phyloP scores from a whole-genome alignment of 768 basidiomycete genomes.

The Pisolithus orientalis region DNA sequence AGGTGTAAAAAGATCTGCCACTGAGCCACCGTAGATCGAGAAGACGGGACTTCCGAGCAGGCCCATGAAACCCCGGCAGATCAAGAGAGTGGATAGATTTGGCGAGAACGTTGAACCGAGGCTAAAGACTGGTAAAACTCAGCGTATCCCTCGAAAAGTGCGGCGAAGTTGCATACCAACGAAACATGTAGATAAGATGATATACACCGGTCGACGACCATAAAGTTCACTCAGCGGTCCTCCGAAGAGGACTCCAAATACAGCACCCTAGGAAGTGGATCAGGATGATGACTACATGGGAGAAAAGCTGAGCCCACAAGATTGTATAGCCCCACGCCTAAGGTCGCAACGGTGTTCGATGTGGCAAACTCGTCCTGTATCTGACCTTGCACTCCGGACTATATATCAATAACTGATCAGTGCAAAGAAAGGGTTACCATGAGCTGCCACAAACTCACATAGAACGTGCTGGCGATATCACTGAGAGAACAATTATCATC shows the following conservation, averaged over 20 bases:
- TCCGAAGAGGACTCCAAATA: constrained; percentile 20
- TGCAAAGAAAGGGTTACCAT: background rate
- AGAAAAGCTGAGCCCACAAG: background rate
- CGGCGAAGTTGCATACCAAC: background rate
- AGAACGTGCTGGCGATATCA: constrained; percentile 21
- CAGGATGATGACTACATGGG: background rate
- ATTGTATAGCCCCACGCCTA: background rate
- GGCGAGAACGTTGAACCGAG: constrained; percentile 14
- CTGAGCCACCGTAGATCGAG: no score
- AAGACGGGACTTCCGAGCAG: constrained; percentile 15
- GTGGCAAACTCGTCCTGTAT: constrained; percentile 4
- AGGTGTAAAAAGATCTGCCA: no score
- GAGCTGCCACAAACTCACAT: constrained; percentile 10
- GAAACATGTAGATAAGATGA: constrained; percentile 15
- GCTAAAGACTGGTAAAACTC: constrained; percentile 11
- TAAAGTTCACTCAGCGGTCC: constrained; percentile 21
- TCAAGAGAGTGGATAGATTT: constrained; percentile 9
- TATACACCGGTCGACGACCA: constrained; percentile 1
- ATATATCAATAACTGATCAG: background rate
- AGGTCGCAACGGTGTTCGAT: background rate
- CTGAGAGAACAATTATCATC: constrained; percentile 1
- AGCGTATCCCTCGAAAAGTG: background rate
- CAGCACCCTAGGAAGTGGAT: constrained; percentile 9
- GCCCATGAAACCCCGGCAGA: constrained; percentile 15
- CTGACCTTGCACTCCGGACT: constrained; percentile 25